phyloP scores from a whole-genome alignment of 371 early-diverging fungal species.

The Saksenaea vasiformis region DNA sequence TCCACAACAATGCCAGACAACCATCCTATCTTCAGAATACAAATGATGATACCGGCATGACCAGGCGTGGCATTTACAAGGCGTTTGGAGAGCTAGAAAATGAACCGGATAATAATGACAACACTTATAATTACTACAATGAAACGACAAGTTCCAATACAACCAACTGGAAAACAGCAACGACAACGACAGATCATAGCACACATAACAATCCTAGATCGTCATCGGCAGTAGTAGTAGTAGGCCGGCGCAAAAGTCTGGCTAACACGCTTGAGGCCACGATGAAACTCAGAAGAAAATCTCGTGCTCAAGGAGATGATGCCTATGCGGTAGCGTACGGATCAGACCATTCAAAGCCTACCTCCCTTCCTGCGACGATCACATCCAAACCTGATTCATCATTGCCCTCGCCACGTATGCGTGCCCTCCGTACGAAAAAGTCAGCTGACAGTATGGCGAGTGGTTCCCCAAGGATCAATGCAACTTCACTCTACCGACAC shows the following conservation, averaged over 20 bases:
- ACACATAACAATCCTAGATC: not conserved
- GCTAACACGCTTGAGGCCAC: slow-evolving; percentile 1
- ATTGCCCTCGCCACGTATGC: slow-evolving; percentile 22
- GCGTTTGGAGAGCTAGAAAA: slow-evolving; percentile 34
- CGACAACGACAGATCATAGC: slow-evolving; percentile 5
- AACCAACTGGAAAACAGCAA: not conserved
- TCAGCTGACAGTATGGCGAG: slow-evolving; percentile 16
- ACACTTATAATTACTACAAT: slow-evolving; percentile 3
- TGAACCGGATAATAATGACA: not conserved
- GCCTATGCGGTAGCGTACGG: not conserved
- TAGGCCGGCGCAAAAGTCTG: slow-evolving; percentile 23
- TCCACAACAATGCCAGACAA: not conserved
- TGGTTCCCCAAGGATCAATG: not conserved
- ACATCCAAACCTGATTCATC: slow-evolving; percentile 3
- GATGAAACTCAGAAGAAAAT: slow-evolving; percentile 12
- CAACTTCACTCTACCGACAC: not conserved
- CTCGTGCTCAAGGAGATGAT: not conserved
- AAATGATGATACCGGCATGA: slow-evolving; percentile 26
- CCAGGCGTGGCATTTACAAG: slow-evolving; percentile 28
- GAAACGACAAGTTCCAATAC: not conserved
- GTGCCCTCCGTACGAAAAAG: slow-evolving; percentile 22
- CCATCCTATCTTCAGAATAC: slow-evolving; percentile 9
- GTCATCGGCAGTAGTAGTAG: no score
- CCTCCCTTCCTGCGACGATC: slow-evolving; percentile 1
- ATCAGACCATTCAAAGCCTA: not conserved